These are phyloP conservation scores for Solanum ossicruentum DNA, from an alignment of 257 asterid genomes.

Conservation along the genomic window DNA sequence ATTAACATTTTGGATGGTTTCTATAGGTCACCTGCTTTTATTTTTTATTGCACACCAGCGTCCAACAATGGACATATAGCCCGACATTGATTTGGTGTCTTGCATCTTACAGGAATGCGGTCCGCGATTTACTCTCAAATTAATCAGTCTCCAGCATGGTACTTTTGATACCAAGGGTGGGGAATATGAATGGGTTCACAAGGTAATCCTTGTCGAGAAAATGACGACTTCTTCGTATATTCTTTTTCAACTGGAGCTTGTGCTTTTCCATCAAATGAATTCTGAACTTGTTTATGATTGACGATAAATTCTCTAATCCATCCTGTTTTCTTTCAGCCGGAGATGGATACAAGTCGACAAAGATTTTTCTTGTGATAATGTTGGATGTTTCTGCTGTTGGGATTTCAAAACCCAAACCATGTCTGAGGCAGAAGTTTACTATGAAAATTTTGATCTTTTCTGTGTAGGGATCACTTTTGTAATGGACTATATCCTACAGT, in stretches of 20 bases:
- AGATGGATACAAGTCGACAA: conserved; percentile 93
- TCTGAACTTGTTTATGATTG: neutral
- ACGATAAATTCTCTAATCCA: neutral
- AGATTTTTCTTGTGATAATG: conserved; percentile 56
- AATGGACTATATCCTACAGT: neutral
- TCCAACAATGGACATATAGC: neutral
- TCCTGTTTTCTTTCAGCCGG: conserved; percentile 37
- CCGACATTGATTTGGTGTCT: neutral
- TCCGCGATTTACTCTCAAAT: conserved; percentile 82
- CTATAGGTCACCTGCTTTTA: neutral
- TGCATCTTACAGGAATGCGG: conserved; percentile 66
- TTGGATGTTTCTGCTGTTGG: neutral
- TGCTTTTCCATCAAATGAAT: neutral
- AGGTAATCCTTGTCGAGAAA: conserved; percentile 27
- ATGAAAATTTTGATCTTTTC: neutral
- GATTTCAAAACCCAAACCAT: neutral
- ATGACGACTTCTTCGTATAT: neutral
- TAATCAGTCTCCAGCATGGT: conserved; percentile 81
- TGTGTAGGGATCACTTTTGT: neutral
- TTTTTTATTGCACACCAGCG: neutral
- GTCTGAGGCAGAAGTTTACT: neutral
- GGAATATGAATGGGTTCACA: conserved; percentile 96
- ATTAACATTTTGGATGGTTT: neutral
- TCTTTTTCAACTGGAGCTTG: neutral
- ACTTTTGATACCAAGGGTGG: conserved; percentile 86